Evolutionary conservation across 225 moss, liverwort and hornwort species (phyloP).

Genomic region (Ulota crispa): DNA sequence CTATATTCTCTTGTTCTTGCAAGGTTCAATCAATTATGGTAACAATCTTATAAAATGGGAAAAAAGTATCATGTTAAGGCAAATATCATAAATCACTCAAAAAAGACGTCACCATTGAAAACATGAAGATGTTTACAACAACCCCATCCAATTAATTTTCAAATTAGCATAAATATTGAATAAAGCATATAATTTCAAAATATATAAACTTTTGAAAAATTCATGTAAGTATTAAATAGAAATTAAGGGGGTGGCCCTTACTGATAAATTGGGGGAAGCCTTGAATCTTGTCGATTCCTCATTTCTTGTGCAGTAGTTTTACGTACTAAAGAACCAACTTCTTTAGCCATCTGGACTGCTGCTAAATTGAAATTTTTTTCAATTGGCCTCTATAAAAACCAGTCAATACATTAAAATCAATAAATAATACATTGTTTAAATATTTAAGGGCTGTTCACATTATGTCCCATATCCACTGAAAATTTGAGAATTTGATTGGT

Average conservation of each 20-base stretch:
- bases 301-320: slow-evolving; percentile 33
- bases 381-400: slow-evolving; percentile 15
- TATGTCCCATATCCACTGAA: no score
- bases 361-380: slow-evolving; percentile 45
- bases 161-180: neutral
- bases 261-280: slow-evolving; percentile 18
- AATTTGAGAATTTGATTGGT: no score
- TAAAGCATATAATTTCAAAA: neutral
- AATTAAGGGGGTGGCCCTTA: neutral
- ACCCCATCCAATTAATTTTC: neutral
- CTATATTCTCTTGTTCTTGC: neutral
- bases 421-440: no score
- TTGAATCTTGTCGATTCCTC: slow-evolving; percentile 30
- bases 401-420: no score
- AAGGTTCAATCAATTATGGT: neutral
- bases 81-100: neutral
- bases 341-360: slow-evolving; percentile 41
- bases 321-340: slow-evolving; percentile 37
- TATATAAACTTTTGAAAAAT: neutral
- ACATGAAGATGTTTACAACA: neutral
- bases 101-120: no score
- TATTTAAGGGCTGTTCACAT: no score
- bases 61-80: accelerated
- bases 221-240: neutral
- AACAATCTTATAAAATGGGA: accelerated